phyloP scores from a whole-genome alignment of 2,329 filamentous ascomycete species.

The Boeremia lycopersici region DNA sequence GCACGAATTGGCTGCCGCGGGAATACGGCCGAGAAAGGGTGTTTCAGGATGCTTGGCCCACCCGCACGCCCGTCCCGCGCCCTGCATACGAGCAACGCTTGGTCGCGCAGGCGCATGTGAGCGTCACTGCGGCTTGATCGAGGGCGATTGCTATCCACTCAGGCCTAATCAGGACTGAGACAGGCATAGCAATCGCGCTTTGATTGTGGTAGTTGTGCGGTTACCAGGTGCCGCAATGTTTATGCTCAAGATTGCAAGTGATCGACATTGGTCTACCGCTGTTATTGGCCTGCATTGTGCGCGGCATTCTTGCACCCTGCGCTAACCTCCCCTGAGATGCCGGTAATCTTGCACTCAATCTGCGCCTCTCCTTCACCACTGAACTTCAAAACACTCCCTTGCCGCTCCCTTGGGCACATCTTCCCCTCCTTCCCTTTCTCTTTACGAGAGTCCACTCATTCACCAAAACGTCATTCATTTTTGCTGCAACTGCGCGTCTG shows the following conservation, averaged over 20 bases:
- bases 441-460: slow-evolving; percentile 40
- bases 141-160: slow-evolving; percentile 9
- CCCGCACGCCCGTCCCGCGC: slow-evolving; percentile 20
- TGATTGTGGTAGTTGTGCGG: neutral
- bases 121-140: slow-evolving; percentile 9
- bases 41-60: slow-evolving; percentile 18
- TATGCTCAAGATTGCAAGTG: slow-evolving; percentile 7
- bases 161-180: neutral
- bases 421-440: slow-evolving; percentile 23
- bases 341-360: slow-evolving; percentile 27
- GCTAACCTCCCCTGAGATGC: slow-evolving; percentile 20
- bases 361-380: slow-evolving; percentile 33
- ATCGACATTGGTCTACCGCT: slow-evolving; percentile 27
- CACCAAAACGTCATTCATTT: slow-evolving; percentile 27
- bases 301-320: slow-evolving; percentile 22
- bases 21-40: slow-evolving; percentile 9
- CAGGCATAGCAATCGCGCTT: neutral
- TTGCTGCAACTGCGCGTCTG: slow-evolving; percentile 38
- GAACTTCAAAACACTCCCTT: slow-evolving; percentile 34
- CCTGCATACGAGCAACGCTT: slow-evolving; percentile 22
- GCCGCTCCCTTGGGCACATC: slow-evolving; percentile 28
- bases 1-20: slow-evolving; percentile 15
- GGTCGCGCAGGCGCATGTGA: slow-evolving; percentile 16
- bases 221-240: slow-evolving; percentile 8
- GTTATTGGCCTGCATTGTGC: slow-evolving; percentile 15